Base-by-base conservation (phyloP, 257 asterid species). In the Ilex asprella region DNA sequence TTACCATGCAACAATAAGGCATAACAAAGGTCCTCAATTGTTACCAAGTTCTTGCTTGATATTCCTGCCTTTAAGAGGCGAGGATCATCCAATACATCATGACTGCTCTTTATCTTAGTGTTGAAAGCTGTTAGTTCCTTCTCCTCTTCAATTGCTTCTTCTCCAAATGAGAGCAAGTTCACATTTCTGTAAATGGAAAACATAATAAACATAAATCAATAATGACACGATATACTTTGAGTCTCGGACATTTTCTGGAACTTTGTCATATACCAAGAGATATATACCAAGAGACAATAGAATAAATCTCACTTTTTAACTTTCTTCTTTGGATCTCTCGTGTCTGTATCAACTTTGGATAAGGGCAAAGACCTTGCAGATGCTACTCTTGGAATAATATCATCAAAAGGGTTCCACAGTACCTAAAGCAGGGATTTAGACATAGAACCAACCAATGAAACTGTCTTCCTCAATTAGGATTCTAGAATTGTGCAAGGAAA, bases 81-180 rank as follows among this genome's bases (percentile, higher is more conserved):
- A 54, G 97, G 97, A 82, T 92, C 99, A 61, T 86, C 82, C 78
- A 92, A 79, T 59, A 92, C 95, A 66, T 92, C 99, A 58, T 92
- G 99, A 67, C 99, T 92, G 78, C 99, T 92, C 76, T 71, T 85
- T 71, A 92, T 92, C 90, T 81, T 77, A 58, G 73, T 70, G 70
- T 75, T 76, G 68, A 70, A 84, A 79, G 81, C 79, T 62, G 82
- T 79, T 69, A 80, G 71, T 75, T 84, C 98, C 73, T 81, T 91
- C 79, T 91, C 95, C 82, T 91, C 96, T 67, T 88, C 98, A 70
- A 88, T 95, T 71, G 98, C 98, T 81, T 91, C 98, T 79, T 91
- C 98, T 67, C 98, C 98, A 79, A 91, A 91, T 55, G 97, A 92
- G 65, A 92, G 91, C 86, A 89, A 79, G 75, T 85, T 88, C 88